Percentiles rank a stretch among this genome's conserved stretches.
phyloP scores from a whole-genome alignment of 2,329 filamentous ascomycete species.

The Penicillium sp. region DNA sequence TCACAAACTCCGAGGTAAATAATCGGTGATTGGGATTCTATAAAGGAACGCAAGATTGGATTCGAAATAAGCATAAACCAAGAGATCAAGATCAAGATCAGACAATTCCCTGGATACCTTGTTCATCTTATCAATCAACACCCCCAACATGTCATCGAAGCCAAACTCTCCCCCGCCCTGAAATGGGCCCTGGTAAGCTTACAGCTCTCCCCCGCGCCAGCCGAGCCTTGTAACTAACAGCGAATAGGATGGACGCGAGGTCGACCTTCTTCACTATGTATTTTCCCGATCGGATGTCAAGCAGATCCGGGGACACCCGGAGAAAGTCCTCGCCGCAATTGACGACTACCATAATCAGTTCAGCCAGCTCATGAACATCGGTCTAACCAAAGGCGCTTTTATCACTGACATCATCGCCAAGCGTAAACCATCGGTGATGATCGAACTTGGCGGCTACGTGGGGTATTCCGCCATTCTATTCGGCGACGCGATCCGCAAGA shows the following conservation, averaged over 20 bases:
- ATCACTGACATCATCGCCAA: constrained; percentile 65
- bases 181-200: background rate
- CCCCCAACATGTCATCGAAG: background rate
- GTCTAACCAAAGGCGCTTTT: constrained; percentile 68
- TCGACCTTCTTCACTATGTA: constrained; percentile 65
- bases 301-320: constrained; percentile 60
- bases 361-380: constrained; percentile 77
- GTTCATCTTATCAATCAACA: background rate
- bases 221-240: background rate
- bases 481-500: constrained; percentile 59
- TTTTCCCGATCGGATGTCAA: constrained; percentile 60
- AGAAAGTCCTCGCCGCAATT: constrained; percentile 63
- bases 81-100: background rate
- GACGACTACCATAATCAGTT: constrained; percentile 64
- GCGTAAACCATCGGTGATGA: constrained; percentile 63
- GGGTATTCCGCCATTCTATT: constrained; percentile 78
- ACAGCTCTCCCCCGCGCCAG: background rate
- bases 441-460: constrained; percentile 77
- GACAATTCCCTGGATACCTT: background rate
- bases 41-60: background rate
- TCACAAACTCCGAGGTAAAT: background rate
- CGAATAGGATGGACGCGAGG: constrained; percentile 52
- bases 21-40: background rate
- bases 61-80: background rate
- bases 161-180: background rate